phyloP scores from a whole-genome alignment of 2,329 filamentous ascomycete species.

The Corniculantispora saksenae region DNA sequence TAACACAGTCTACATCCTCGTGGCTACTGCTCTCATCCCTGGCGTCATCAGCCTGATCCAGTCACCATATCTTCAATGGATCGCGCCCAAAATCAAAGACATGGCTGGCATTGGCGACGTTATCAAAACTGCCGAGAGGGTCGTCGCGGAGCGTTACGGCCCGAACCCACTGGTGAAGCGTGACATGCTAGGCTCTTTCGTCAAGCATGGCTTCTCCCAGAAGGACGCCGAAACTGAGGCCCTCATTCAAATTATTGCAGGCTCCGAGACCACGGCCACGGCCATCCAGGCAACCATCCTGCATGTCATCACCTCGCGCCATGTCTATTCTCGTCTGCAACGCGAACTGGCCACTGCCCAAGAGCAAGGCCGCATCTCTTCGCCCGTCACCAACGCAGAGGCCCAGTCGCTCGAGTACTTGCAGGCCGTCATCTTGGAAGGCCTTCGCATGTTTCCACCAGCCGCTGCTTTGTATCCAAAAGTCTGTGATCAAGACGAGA shows the following conservation, averaged over 20 bases:
- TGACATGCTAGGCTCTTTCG: constrained; percentile 42
- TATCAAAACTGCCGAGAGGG: constrained; percentile 33
- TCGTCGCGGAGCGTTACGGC: constrained; percentile 32
- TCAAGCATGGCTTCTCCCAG: constrained; percentile 36
- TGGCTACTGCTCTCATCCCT: constrained; percentile 44
- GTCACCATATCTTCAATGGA: constrained; percentile 39
- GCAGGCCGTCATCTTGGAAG: constrained; percentile 45
- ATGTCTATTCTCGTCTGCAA: constrained; percentile 42
- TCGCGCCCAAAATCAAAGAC: constrained; percentile 34
- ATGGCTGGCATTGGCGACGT: constrained; percentile 33
- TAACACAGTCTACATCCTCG: constrained; percentile 43
- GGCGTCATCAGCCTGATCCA: constrained; percentile 42
- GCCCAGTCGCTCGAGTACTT: constrained; percentile 35
- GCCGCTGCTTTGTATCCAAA: constrained; percentile 27
- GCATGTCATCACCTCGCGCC: constrained; percentile 47
- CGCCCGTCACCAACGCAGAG: constrained; percentile 27
- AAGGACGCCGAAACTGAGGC: constrained; percentile 42
- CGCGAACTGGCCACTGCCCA: constrained; percentile 40
- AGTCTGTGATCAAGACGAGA: constrained; percentile 19
- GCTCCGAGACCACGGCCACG: constrained; percentile 53
- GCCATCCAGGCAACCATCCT: constrained; percentile 49
- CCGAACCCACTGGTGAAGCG: constrained; percentile 29
- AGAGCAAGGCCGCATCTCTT: constrained; percentile 7
- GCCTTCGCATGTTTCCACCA: constrained; percentile 27
- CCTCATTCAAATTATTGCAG: constrained; percentile 41